These are phyloP conservation scores for Canariomyces notabilis DNA, from an alignment of 2,329 filamentous ascomycete genomes.

Conservation along the genomic window DNA sequence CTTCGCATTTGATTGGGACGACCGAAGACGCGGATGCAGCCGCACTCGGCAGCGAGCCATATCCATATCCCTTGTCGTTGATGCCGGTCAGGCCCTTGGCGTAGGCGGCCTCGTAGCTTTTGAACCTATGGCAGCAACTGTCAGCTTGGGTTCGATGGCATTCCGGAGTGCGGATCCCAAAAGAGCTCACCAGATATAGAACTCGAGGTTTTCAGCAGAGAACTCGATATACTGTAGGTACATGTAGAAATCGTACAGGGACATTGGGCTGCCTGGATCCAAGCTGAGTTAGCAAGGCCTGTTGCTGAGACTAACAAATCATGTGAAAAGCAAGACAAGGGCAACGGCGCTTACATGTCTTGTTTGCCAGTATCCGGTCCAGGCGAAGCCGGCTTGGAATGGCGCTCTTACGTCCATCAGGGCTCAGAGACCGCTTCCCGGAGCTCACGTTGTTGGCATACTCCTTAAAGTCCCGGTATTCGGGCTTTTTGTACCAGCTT, in stretches of 20 bases:
- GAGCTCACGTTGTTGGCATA: conserved; percentile 36
- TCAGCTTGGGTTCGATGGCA: neutral
- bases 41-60: conserved; percentile 23
- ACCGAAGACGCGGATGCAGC: conserved; percentile 28
- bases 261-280: conserved; percentile 41
- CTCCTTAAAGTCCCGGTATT: conserved; percentile 43
- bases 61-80: conserved; percentile 26
- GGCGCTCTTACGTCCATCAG: conserved; percentile 33
- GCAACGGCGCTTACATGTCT: conserved; percentile 36
- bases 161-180: too few species aligned
- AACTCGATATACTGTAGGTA: conserved; percentile 47
- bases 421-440: conserved; percentile 34
- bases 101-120: conserved; percentile 37
- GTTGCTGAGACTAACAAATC: too few species aligned
- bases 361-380: conserved; percentile 43
- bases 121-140: conserved; percentile 33
- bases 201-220: conserved; percentile 46
- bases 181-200: conserved; percentile 42
- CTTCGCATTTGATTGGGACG: conserved; percentile 18
- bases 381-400: conserved; percentile 38
- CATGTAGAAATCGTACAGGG: conserved; percentile 47
- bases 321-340: neutral
- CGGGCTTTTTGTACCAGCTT: conserved; percentile 46
- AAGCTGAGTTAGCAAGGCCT: conserved; percentile 5
- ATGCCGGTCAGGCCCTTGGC: conserved; percentile 16